Conservation (phyloP, 371 early-diverging fungal species). For the Caulochytrium protostelioides region DNA sequence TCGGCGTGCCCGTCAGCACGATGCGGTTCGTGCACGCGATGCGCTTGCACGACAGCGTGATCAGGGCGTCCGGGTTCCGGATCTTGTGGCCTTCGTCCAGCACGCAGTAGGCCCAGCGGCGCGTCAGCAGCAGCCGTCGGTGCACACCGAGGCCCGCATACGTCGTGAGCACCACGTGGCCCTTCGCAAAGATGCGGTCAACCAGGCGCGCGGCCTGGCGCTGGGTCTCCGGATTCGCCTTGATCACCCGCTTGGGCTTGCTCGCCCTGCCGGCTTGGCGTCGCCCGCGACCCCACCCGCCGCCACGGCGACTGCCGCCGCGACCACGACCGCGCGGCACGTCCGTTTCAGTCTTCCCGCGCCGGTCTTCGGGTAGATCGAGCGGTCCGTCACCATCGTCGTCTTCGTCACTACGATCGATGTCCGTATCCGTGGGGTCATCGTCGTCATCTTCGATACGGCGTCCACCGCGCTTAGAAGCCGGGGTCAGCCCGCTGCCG, state of each 20-base stretch:
- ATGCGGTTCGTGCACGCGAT: slow-evolving; percentile 47
- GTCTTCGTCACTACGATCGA: slow-evolving; percentile 6
- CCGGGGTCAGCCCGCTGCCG: slow-evolving; percentile 40
- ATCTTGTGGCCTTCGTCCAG: slow-evolving; percentile 98
- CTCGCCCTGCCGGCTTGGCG: slow-evolving; percentile 2
- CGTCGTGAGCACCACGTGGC: slow-evolving; percentile 71
- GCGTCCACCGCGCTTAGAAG: not conserved
- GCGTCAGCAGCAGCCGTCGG: slow-evolving; percentile 34
- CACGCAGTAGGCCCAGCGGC: slow-evolving; percentile 72
- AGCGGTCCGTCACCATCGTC: slow-evolving; percentile 1
- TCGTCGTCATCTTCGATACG: slow-evolving; percentile 1
- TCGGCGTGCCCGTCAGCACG: slow-evolving; percentile 90
- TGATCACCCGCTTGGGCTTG: slow-evolving; percentile 7
- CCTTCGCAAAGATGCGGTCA: slow-evolving; percentile 5
- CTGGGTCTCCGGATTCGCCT: slow-evolving; percentile 14
- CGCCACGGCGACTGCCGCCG: slow-evolving; percentile 1
- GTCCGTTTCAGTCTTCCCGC: no score
- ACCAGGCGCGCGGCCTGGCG: slow-evolving; percentile 17
- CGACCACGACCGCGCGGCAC: slow-evolving; percentile 1
- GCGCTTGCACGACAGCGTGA: slow-evolving; percentile 66
- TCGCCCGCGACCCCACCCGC: not conserved
- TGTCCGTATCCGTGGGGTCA: slow-evolving; percentile 2
- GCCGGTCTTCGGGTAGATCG: no score
- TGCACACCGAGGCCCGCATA: slow-evolving; percentile 60
- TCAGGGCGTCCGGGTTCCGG: slow-evolving; percentile 78